Conservation (phyloP, 129 eudicot genomes). For the Pulicaria dysenterica region DNA sequence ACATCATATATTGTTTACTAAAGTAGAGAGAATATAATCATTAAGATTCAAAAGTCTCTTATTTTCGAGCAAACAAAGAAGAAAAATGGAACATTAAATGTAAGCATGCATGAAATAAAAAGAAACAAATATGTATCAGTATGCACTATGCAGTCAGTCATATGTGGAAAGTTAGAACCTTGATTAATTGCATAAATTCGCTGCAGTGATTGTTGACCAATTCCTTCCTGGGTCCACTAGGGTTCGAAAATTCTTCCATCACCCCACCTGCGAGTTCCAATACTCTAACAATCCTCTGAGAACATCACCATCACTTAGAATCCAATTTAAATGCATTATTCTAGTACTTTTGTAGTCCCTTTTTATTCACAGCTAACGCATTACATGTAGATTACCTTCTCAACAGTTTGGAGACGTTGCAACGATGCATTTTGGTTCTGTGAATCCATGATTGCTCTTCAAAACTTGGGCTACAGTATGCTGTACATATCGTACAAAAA, state of each 20-base stretch:
- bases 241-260: slow-evolving; percentile 86
- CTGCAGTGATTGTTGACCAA: slow-evolving; percentile 69
- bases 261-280: slow-evolving; percentile 89
- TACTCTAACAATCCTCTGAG: slow-evolving; percentile 75
- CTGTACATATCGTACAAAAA: background rate
- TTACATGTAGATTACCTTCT: slow-evolving; percentile 48
- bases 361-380: background rate
- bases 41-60: background rate
- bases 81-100: background rate
- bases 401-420: slow-evolving; percentile 84
- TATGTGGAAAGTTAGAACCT: slow-evolving; percentile 44
- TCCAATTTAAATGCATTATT: slow-evolving; percentile 1
- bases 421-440: slow-evolving; percentile 82
- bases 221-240: slow-evolving; percentile 87
- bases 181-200: slow-evolving; percentile 86
- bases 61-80: background rate
- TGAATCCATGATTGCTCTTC: slow-evolving; percentile 57
- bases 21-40: background rate
- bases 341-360: background rate
- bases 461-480: background rate
- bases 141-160: background rate
- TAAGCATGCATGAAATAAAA: background rate
- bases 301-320: background rate
- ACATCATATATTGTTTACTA: no score
- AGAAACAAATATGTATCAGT: no score